Evolutionary conservation across 1,139 yeast genomes (phyloP), one percentile per base, ranked within the genome.

Genomic region (Yamadazyma spencermartinsiae): DNA sequence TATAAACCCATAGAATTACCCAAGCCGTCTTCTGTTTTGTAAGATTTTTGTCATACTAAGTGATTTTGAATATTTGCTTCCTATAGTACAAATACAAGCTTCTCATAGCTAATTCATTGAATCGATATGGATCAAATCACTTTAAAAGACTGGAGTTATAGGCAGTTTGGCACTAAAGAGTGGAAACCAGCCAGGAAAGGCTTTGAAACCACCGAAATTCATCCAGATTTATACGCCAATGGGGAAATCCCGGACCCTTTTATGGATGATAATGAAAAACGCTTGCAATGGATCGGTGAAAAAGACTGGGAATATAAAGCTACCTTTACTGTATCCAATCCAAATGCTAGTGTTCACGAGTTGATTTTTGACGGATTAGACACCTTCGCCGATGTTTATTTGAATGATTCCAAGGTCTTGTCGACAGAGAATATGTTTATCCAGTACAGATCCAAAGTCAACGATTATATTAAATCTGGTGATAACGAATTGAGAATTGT

Each of bases 211-310:
- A 44, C 52, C 2, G 50, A 73, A 46, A 68, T 73, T 24, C 68
- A 63, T 44, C 56, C 61, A 3, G 79, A 73, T 49, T 51, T 73
- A 33, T 40, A 67, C 21, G 56, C 52, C 21, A 58, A 64, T 38
- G 54, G 56, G 1, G 54, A 59, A 24, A 72, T 74, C 21, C 64
- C 68, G 1, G 74, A 74, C 44, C 79, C 78, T 1, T 73, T 70
- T 41, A 16, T 58, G 1, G 67, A 71, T 41, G 51, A 52, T 38
- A 71, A 72, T 44, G 78, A 71, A 48, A 51, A 52, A 18, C 40
- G 46, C 5, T 65, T 72, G 8, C 77, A 72, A 51, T 74, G 79
- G 79, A 66, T 74, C 5, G 74, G 72, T 15, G 68, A 66, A 39
- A 49, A 43, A 6, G 67, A 64, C 36, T 71, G 76, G 76, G 70